Conservation (phyloP, 345 rosid genomes). For the Durio zibethinus region DNA sequence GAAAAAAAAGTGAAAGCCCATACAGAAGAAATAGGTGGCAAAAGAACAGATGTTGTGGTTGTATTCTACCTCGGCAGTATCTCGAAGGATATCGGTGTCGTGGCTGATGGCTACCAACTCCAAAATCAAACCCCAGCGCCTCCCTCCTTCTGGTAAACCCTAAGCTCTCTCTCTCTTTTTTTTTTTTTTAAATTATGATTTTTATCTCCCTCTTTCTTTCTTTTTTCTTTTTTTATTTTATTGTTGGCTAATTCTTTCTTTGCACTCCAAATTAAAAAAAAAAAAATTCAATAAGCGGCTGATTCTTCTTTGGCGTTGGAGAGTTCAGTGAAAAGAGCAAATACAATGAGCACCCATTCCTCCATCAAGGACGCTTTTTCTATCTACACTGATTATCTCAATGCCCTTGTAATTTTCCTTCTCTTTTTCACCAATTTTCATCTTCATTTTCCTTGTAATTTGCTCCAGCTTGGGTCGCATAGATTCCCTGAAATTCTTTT, state of each 20-base stretch:
- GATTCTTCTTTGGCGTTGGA: slow-evolving; percentile 21
- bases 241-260: background rate
- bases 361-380: slow-evolving; percentile 56
- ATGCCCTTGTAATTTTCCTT: slow-evolving; percentile 44
- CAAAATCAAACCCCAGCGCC: slow-evolving; percentile 45
- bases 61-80: slow-evolving; percentile 27
- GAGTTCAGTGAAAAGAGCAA: slow-evolving; percentile 39
- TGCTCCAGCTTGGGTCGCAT: background rate
- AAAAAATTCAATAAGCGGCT: slow-evolving; percentile 31
- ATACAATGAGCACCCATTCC: slow-evolving; percentile 45
- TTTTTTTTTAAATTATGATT: background rate
- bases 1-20: background rate
- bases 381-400: slow-evolving; percentile 58
- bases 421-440: background rate
- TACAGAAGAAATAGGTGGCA: background rate
- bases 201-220: too few species aligned
- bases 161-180: background rate
- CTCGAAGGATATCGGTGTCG: slow-evolving; percentile 24
- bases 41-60: slow-evolving; percentile 37
- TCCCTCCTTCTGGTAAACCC: slow-evolving; percentile 33
- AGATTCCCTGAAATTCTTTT: background rate
- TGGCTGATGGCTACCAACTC: slow-evolving; percentile 37
- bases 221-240: background rate
- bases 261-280: background rate
- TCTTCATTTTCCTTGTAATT: background rate